phyloP scores from a whole-genome alignment of 1,284 basidiomycete genomes.

The Leccinum subspadiceum region DNA sequence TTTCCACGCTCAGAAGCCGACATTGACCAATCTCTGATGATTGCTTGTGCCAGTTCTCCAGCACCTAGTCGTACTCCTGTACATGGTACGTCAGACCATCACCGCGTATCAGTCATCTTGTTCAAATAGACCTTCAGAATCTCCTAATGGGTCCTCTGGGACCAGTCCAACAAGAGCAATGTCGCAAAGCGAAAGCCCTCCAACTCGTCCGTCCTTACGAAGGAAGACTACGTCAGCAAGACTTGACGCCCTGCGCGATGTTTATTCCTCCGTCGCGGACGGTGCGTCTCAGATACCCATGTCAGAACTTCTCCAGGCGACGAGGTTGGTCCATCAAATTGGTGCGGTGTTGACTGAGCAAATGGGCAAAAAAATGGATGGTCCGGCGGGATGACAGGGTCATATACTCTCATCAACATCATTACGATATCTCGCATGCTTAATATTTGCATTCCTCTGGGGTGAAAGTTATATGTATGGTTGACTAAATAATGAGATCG shows the following conservation, averaged over 20 bases:
- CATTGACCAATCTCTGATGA: slow-evolving; percentile 23
- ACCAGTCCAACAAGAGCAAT: slow-evolving; percentile 3
- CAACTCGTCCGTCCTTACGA: slow-evolving; percentile 20
- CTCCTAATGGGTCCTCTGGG: neutral
- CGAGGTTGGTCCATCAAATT: slow-evolving; percentile 36
- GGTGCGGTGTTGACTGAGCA: slow-evolving; percentile 38
- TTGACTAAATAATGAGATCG: neutral
- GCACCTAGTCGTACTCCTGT: neutral
- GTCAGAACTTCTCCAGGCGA: slow-evolving; percentile 39
- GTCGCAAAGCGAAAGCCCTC: slow-evolving; percentile 11
- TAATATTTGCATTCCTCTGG: slow-evolving; percentile 1
- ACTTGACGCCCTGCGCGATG: slow-evolving; percentile 35
- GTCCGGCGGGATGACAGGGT: slow-evolving; percentile 4
- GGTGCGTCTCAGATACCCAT: slow-evolving; percentile 39
- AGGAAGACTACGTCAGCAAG: slow-evolving; percentile 34
- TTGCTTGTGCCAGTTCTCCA: slow-evolving; percentile 8
- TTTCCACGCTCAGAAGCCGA: slow-evolving; percentile 18
- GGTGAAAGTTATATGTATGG: neutral
- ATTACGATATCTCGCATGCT: slow-evolving; percentile 38
- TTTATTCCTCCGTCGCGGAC: slow-evolving; percentile 34
- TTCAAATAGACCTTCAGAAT: slow-evolving; percentile 2
- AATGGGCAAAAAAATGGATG: slow-evolving; percentile 33
- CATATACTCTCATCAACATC: neutral
- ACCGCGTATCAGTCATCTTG: neutral
- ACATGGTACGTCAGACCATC: slow-evolving; percentile 9